A percentile compares a stretch with the other conserved stretches of the same genome.
These are phyloP conservation scores for Thecaphora frezii DNA, from an alignment of 1,284 basidiomycete species.

Conservation along the genomic window DNA sequence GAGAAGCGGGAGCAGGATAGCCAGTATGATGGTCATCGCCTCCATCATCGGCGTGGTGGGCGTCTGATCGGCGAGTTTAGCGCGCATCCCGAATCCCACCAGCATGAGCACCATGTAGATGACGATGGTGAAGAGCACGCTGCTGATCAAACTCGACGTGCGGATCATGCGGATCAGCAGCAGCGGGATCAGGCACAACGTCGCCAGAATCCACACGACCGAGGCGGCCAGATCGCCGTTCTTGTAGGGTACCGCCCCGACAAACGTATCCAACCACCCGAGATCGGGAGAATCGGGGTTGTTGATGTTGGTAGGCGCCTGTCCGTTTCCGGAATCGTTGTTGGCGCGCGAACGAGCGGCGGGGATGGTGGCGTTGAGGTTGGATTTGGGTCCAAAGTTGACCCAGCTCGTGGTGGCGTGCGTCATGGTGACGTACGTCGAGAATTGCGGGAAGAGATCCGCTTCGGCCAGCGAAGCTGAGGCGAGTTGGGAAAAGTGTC, in stretches of 20 bases:
- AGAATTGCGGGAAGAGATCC: conserved; percentile 32
- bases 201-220: conserved; percentile 39
- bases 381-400: conserved; percentile 28
- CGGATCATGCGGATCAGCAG: conserved; percentile 35
- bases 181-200: conserved; percentile 32
- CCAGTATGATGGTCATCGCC: conserved; percentile 29
- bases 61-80: conserved; percentile 20
- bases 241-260: conserved; percentile 39
- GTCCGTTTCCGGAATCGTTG: conserved; percentile 27
- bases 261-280: conserved; percentile 38
- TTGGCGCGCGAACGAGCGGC: conserved; percentile 7
- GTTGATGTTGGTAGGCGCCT: conserved; percentile 33
- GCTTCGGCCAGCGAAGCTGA: background rate
- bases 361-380: conserved; percentile 15
- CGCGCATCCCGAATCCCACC: conserved; percentile 29
- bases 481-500: background rate
- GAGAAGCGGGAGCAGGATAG: conserved; percentile 26
- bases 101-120: conserved; percentile 32
- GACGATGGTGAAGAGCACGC: conserved; percentile 33
- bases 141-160: conserved; percentile 34
- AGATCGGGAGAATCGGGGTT: conserved; percentile 38
- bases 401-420: conserved; percentile 16
- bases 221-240: conserved; percentile 40
- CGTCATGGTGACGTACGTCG: conserved; percentile 17
- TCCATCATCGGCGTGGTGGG: conserved; percentile 34